Conservation (phyloP, 2,329 filamentous ascomycete species). For the Aureobasidium musti region DNA sequence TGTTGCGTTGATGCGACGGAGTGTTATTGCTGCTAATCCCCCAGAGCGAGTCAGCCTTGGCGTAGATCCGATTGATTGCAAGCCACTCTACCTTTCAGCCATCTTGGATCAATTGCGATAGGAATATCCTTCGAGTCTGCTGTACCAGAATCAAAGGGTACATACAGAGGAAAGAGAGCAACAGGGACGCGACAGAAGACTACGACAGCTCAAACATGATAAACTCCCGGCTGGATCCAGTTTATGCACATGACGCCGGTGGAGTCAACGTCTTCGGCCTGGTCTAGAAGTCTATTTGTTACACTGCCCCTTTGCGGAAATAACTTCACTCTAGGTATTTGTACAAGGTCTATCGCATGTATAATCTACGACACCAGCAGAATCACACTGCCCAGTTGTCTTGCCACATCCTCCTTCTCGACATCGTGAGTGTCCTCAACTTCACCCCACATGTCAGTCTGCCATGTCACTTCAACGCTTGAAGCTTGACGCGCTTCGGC, state of each 20-base stretch:
- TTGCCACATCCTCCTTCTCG: conserved; percentile 80
- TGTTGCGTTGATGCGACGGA: conserved; percentile 49
- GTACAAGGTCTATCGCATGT: background rate
- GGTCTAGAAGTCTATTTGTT: conserved; percentile 16
- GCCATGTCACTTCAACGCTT: conserved; percentile 85
- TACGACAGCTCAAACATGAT: background rate
- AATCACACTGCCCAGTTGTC: conserved; percentile 85
- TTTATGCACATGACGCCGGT: background rate
- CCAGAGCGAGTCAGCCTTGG: conserved; percentile 8
- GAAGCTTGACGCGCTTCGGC: conserved; percentile 78
- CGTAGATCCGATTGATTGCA: background rate
- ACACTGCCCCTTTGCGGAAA: background rate
- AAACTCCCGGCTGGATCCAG: background rate
- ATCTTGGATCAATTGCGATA: background rate
- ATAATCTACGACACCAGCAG: conserved; percentile 61
- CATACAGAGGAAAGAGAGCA: background rate
- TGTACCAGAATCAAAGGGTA: background rate
- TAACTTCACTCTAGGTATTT: no score
- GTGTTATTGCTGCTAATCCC: conserved; percentile 22
- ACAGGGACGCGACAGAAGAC: background rate
- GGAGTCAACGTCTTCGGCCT: background rate
- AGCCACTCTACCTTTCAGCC: conserved; percentile 27
- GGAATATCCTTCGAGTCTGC: background rate
- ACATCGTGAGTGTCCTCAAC: conserved; percentile 99
- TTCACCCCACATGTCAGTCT: conserved; percentile 89